phyloP scores from a whole-genome alignment of 805 yeast genomes.

The Yamadazyma scolyti region DNA sequence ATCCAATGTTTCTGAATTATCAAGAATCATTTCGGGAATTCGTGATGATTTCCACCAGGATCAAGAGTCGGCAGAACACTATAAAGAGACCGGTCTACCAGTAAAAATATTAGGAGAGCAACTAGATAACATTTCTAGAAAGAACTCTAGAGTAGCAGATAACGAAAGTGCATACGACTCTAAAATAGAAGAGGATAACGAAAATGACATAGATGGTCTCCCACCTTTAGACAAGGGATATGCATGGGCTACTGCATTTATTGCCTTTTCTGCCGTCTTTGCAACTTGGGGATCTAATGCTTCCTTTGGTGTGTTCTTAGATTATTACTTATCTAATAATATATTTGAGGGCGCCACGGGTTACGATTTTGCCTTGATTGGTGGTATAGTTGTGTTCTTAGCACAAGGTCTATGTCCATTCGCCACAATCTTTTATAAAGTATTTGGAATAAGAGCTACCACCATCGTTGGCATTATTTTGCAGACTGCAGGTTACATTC shows the following conservation, averaged over 20 bases:
- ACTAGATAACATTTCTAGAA: conserved; percentile 13
- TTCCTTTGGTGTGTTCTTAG: conserved; percentile 55
- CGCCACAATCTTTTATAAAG: conserved; percentile 41
- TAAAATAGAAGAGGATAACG: background rate
- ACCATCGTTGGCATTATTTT: conserved; percentile 44
- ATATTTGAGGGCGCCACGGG: conserved; percentile 42
- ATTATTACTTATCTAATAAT: conserved; percentile 38
- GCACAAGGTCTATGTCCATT: conserved; percentile 59
- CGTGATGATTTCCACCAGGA: conserved; percentile 19
- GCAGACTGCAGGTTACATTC: conserved; percentile 41
- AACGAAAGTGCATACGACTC: conserved; percentile 4
- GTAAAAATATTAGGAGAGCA: conserved; percentile 15
- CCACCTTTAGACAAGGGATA: conserved; percentile 44
- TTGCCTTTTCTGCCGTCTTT: conserved; percentile 42
- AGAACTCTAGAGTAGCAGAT: conserved; percentile 4
- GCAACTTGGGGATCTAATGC: conserved; percentile 59
- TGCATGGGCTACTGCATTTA: conserved; percentile 52
- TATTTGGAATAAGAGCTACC: conserved; percentile 48
- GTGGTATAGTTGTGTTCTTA: conserved; percentile 45
- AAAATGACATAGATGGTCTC: background rate
- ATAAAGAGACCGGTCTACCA: conserved; percentile 10
- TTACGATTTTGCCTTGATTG: conserved; percentile 49
- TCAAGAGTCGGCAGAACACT: conserved; percentile 10
- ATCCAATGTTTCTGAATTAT: conserved; percentile 5
- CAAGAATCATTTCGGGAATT: conserved; percentile 13